A percentile compares a stretch with the other conserved stretches of the same genome.
phyloP scores from a whole-genome alignment of 305 asterid genomes.

The Solanum hybrid region DNA sequence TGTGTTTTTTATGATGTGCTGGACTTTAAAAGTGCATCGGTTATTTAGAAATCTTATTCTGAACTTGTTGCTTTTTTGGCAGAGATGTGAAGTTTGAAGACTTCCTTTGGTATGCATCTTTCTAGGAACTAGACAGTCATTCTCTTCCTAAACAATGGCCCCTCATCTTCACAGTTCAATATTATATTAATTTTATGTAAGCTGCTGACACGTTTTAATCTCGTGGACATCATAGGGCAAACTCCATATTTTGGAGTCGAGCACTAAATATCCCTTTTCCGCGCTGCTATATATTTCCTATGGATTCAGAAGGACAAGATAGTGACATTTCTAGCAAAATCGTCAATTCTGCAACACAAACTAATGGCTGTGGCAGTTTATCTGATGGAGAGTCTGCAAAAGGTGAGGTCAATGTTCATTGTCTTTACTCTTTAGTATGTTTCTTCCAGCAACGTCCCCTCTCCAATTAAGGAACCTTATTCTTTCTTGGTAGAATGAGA shows the following conservation, averaged over 20 bases:
- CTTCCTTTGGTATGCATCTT: constrained; percentile 73
- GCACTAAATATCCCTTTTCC: constrained; percentile 87
- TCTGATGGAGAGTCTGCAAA: constrained; percentile 27
- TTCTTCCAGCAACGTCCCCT: constrained; percentile 1
- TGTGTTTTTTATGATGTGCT: not conserved
- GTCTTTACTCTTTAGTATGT: constrained; percentile 8
- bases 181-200: constrained; percentile 3
- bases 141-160: not conserved
- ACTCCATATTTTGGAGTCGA: constrained; percentile 93
- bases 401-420: constrained; percentile 24
- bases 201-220: constrained; percentile 14
- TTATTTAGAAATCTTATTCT: not conserved
- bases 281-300: constrained; percentile 38
- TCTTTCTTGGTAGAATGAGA: constrained; percentile 4
- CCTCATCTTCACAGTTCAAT: not conserved
- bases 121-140: constrained; percentile 4
- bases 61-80: constrained; percentile 31
- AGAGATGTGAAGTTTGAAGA: constrained; percentile 75
- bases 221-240: constrained; percentile 56
- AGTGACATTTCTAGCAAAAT: constrained; percentile 2
- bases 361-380: constrained; percentile 27
- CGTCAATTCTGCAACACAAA: constrained; percentile 14
- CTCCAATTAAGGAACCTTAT: not conserved
- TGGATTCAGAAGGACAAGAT: constrained; percentile 28
- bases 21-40: not conserved